Conservation (phyloP, 306 rosid genomes). For the Lagenaria siceraria region DNA sequence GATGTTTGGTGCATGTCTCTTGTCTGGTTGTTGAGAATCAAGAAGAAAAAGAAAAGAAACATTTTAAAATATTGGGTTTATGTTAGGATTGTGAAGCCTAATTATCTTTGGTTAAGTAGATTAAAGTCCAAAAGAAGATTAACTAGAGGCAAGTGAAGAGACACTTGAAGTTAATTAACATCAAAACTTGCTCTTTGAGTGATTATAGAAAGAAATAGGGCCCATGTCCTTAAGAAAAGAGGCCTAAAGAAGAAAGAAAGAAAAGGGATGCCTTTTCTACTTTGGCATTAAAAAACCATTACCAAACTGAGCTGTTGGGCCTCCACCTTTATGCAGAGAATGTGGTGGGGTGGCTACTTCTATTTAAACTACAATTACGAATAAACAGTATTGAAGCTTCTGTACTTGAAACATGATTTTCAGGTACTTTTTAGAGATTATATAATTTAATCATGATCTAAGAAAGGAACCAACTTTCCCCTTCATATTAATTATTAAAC, state of each 20-base stretch:
- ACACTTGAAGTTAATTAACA: too few relatives aligned
- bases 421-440: background rate
- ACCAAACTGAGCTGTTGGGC: background rate
- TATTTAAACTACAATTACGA: background rate
- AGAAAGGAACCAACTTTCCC: background rate
- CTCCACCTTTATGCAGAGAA: background rate
- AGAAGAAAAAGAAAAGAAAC: background rate
- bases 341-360: background rate
- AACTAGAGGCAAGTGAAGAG: background rate
- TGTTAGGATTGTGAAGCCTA: background rate
- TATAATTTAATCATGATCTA: background rate
- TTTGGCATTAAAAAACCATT: background rate
- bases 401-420: background rate
- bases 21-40: background rate
- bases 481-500: background rate
- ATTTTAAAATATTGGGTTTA: background rate
- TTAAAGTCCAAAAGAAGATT: background rate
- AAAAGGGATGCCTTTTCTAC: background rate
- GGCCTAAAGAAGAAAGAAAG: background rate
- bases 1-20: constrained; percentile 5
- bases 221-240: background rate
- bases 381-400: background rate
- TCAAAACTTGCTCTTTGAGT: background rate
- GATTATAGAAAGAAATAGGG: background rate
- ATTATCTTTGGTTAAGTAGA: background rate